phyloP scores from a whole-genome alignment of 768 basidiomycete genomes.

The Kwoniella sp. region DNA sequence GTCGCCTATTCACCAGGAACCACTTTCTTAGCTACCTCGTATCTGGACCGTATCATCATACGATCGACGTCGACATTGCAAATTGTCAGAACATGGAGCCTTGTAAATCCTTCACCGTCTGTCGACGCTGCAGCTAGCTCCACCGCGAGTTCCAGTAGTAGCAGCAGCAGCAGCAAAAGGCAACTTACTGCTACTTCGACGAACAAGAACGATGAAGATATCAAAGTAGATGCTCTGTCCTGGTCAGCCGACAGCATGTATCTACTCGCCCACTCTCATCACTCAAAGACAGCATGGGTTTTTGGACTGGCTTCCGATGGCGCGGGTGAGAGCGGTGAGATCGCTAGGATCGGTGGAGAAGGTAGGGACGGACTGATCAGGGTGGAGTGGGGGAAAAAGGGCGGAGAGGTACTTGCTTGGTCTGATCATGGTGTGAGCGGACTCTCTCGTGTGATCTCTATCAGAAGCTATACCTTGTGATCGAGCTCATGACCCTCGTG shows the following conservation, averaged over 20 bases:
- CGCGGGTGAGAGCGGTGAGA: conserved; percentile 42
- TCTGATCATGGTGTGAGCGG: conserved; percentile 87
- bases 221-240: conserved; percentile 70
- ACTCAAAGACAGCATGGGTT: conserved; percentile 70
- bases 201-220: conserved; percentile 41
- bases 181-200: not conserved
- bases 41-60: conserved; percentile 77
- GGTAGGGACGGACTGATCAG: conserved; percentile 76
- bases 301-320: conserved; percentile 77
- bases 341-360: conserved; percentile 40
- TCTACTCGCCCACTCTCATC: conserved; percentile 77
- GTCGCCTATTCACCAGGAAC: conserved; percentile 77
- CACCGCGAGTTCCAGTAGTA: conserved; percentile 3
- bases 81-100: conserved; percentile 76
- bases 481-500: too few relatives aligned
- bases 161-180: not conserved
- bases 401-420: conserved; percentile 80
- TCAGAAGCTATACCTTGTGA: too few relatives aligned
- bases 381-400: conserved; percentile 88
- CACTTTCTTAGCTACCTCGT: conserved; percentile 79
- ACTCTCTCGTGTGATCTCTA: not conserved
- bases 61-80: conserved; percentile 81
- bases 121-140: too few relatives aligned
- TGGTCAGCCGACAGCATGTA: conserved; percentile 92
- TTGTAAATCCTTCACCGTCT: too few relatives aligned